Evolutionary conservation across 2,329 filamentous ascomycete genomes (phyloP).

Genomic region (Lachnellula subtilissima): DNA sequence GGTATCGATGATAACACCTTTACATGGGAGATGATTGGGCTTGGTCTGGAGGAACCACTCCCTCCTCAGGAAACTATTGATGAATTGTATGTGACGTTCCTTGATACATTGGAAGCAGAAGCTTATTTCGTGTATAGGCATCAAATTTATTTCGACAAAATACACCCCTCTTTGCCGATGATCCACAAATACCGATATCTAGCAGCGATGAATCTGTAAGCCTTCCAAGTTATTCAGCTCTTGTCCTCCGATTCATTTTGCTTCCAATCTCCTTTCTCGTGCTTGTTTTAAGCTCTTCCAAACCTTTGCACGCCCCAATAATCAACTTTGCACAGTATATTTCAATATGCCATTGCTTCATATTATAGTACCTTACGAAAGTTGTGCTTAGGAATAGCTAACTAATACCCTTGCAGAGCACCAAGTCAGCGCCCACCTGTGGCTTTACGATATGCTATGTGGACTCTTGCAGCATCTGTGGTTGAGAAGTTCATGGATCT

Average conservation of each 20-base stretch:
- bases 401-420: slow-evolving; percentile 43
- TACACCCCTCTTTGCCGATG: slow-evolving; percentile 81
- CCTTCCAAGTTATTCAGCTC: slow-evolving; percentile 4
- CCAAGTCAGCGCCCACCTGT: slow-evolving; percentile 81
- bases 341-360: background rate
- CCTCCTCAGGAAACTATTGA: slow-evolving; percentile 67
- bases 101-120: slow-evolving; percentile 12
- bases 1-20: slow-evolving; percentile 52
- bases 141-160: slow-evolving; percentile 83
- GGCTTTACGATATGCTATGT: slow-evolving; percentile 88
- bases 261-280: background rate
- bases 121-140: slow-evolving; percentile 46
- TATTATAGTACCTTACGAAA: background rate
- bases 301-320: background rate
- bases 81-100: slow-evolving; percentile 59
- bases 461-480: slow-evolving; percentile 85
- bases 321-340: background rate
- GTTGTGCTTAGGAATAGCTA: slow-evolving; percentile 7
- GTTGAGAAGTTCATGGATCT: slow-evolving; percentile 75
- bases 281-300: background rate
- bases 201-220: slow-evolving; percentile 77
- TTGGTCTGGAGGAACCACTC: slow-evolving; percentile 65
- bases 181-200: slow-evolving; percentile 85
- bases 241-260: slow-evolving; percentile 5
- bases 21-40: slow-evolving; percentile 75